Base-by-base conservation (phyloP, 2,329 filamentous ascomycete genomes). In the Diaporthe sp. region DNA sequence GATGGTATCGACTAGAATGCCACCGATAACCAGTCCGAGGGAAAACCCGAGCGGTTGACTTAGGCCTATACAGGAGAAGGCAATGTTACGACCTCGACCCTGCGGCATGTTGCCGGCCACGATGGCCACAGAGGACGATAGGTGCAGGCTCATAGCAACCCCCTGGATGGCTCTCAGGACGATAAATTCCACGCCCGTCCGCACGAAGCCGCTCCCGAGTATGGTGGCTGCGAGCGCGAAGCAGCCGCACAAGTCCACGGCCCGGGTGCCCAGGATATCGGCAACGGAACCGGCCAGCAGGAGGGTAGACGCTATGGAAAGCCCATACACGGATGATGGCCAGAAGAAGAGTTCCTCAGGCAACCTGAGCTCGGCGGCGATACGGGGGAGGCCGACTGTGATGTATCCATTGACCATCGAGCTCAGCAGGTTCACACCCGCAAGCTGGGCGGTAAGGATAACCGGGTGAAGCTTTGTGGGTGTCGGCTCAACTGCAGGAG, bases 21-120 rank as follows among this genome's bases (percentile, higher is more conserved):
- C 89, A 13, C 86, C 87, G 0, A 89, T 77, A 1, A 90, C 85
- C 0, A 90, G 79, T 0, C 89, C 89, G 12, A 89, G 78, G 0
- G 86, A 87, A 77, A 89, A 90, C 0, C 88, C 89, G 0, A 90
- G 79, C 0, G 87, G 85, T 73, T 87, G 85, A 55, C 84, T 85
- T 31, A 88, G 79, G 0, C 88, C 87, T 8, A 88, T 74, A 73
- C 84, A 87, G 0, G 85, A 80, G 76, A 88, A 87, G 0, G 80
- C 85, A 2, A 87, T 71, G 70, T 87, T 88, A 1, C 86, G 82
- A 0, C 78, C 78, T 13, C 81, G 76, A 0, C 86, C 85, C 0
- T 77, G 76, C 0, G 80, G 78, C 6, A 86, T 39, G 8, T 78
- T 79, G 25, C 79, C 77, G 0, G 83, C 81, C 12, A 87, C 77